These are phyloP conservation scores for Talaromyces atroroseus DNA, from an alignment of 2,329 filamentous ascomycete species.

Conservation along the genomic window DNA sequence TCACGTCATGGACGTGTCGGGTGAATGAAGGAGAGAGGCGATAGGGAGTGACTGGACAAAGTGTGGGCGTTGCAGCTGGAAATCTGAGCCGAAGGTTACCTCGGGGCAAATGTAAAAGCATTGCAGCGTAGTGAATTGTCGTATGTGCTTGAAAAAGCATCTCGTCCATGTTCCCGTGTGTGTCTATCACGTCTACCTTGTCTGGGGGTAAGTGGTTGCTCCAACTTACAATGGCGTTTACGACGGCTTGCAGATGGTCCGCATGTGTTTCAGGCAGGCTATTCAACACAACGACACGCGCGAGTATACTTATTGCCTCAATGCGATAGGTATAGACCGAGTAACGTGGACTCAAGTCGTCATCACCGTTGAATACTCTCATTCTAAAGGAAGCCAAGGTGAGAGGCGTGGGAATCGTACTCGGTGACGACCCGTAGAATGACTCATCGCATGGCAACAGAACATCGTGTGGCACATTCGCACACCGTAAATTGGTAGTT, in stretches of 20 bases:
- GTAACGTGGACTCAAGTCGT: constrained; percentile 50
- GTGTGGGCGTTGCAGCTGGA: constrained; percentile 20
- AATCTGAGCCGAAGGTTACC: constrained; percentile 52
- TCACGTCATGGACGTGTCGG: constrained; percentile 30
- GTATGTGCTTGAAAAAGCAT: constrained; percentile 36
- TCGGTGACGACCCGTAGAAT: constrained; percentile 37
- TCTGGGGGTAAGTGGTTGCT: constrained; percentile 65
- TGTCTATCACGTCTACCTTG: constrained; percentile 64
- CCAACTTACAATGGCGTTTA: constrained; percentile 62
- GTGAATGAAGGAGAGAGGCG: constrained; percentile 28
- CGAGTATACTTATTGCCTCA: constrained; percentile 69
- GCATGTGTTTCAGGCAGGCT: constrained; percentile 35
- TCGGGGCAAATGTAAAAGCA: constrained; percentile 70
- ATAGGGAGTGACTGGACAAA: constrained; percentile 23
- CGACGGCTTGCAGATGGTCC: constrained; percentile 55
- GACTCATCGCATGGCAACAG: constrained; percentile 73
- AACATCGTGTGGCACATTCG: constrained; percentile 63
- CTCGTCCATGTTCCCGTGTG: constrained; percentile 69
- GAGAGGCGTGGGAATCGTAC: constrained; percentile 42
- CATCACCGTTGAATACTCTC: constrained; percentile 47
- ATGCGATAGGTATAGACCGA: constrained; percentile 82
- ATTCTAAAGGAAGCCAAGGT: background rate
- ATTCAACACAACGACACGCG: constrained; percentile 57
- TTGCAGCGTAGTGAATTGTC: constrained; percentile 46
- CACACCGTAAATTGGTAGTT: constrained; percentile 53